phyloP scores from a whole-genome alignment of 148 eudicot genomes.

The Persicaria maculosa region DNA sequence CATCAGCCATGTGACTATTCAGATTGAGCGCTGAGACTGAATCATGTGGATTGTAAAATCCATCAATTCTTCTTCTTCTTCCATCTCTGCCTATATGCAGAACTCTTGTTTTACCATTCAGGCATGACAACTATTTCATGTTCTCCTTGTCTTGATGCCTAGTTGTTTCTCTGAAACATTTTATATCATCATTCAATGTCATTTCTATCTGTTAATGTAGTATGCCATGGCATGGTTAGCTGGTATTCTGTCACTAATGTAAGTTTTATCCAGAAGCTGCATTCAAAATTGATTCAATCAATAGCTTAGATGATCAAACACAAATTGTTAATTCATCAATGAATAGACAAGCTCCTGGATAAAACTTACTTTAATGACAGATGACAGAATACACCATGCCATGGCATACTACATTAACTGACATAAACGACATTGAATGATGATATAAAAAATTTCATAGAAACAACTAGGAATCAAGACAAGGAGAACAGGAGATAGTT shows the following conservation, averaged over 20 bases:
- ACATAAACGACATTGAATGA: background rate
- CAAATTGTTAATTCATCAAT: too few species aligned
- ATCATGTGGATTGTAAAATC: background rate
- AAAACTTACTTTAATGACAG: too few species aligned
- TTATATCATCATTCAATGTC: background rate
- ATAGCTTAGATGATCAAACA: too few species aligned
- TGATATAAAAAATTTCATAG: background rate
- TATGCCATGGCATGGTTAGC: background rate
- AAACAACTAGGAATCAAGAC: background rate
- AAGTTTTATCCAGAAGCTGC: background rate
- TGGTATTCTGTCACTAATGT: too few species aligned
- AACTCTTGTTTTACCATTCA: background rate
- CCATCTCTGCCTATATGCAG: background rate
- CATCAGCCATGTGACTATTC: conserved; percentile 54
- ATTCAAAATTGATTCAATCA: background rate
- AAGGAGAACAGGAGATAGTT: background rate
- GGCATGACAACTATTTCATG: background rate
- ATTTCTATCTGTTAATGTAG: background rate
- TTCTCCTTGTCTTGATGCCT: background rate
- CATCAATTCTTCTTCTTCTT: too few species aligned
- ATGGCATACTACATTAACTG: too few species aligned
- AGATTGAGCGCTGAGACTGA: conserved; percentile 30
- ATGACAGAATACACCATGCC: too few species aligned
- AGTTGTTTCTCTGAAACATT: background rate
- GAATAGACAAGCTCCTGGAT: too few species aligned